Conservation (phyloP, 2,329 filamentous ascomycete species). For the Thielaviopsis euricoi region DNA sequence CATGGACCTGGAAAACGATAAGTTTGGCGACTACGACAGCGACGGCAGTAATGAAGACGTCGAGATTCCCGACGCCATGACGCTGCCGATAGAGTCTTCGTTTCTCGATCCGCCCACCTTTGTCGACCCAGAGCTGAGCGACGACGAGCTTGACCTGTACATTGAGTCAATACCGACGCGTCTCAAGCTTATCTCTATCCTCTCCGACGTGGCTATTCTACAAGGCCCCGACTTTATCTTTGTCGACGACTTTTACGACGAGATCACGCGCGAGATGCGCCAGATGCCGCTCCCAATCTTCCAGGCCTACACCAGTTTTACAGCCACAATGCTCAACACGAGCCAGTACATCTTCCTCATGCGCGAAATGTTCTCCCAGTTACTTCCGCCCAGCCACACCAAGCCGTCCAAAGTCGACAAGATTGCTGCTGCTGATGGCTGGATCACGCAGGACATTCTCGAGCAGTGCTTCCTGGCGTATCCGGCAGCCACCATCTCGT, state of each 20-base stretch:
- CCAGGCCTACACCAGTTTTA: constrained; percentile 7
- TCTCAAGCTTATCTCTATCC: constrained; percentile 43
- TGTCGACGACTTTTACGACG: constrained; percentile 40
- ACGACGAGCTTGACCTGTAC: constrained; percentile 14
- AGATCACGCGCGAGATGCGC: constrained; percentile 31
- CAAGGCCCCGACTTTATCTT: constrained; percentile 25
- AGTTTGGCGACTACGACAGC: constrained; percentile 39
- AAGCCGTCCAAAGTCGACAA: constrained; percentile 25
- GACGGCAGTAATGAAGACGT: constrained; percentile 16
- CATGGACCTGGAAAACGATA: constrained; percentile 41
- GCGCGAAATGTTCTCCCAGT: constrained; percentile 27
- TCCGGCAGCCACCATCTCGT: constrained; percentile 41
- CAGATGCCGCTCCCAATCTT: constrained; percentile 10
- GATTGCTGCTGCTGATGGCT: constrained; percentile 21
- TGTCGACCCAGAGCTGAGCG: constrained; percentile 3
- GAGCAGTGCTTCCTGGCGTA: constrained; percentile 47
- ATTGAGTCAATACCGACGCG: constrained; percentile 44
- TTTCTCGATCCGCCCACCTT: neutral
- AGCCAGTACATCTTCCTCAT: constrained; percentile 28
- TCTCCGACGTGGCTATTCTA: constrained; percentile 31
- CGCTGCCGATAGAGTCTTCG: neutral
- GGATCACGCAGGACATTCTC: constrained; percentile 29
- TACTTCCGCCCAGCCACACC: constrained; percentile 26
- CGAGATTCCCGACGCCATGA: neutral
- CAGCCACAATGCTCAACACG: constrained; percentile 19